These are phyloP conservation scores for Nidula niveotomentosa DNA, from an alignment of 1,284 basidiomycete species.

Conservation along the genomic window DNA sequence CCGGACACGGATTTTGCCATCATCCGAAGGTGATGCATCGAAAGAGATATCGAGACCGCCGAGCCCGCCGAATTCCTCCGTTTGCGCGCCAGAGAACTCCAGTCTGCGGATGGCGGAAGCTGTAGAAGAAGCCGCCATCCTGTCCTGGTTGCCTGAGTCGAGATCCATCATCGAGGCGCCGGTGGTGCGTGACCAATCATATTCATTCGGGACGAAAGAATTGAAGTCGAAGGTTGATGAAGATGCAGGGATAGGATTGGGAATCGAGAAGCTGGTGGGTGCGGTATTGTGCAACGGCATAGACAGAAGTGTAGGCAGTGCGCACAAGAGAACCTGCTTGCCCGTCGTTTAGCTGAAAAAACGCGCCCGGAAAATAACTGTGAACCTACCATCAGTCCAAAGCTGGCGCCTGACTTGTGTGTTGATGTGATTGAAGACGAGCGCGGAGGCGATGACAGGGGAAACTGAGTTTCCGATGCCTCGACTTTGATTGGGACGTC, in stretches of 20 bases:
- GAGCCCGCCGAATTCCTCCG: constrained; percentile 46
- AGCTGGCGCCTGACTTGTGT: constrained; percentile 58
- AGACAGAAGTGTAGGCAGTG: constrained; percentile 72
- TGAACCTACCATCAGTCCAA: constrained; percentile 66
- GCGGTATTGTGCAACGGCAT: constrained; percentile 53
- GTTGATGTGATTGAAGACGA: constrained; percentile 37
- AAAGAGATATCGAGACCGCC: constrained; percentile 71
- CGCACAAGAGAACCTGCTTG: constrained; percentile 67
- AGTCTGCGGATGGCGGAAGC: constrained; percentile 41
- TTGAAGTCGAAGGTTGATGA: constrained; percentile 50
- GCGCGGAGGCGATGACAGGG: constrained; percentile 38
- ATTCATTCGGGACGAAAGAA: constrained; percentile 47
- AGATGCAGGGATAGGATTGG: constrained; percentile 42
- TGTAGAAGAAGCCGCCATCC: constrained; percentile 25
- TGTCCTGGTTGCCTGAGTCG: constrained; percentile 41
- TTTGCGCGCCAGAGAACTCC: constrained; percentile 52
- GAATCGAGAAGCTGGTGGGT: constrained; percentile 55
- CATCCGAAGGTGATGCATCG: constrained; percentile 57
- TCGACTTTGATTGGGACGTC: constrained; percentile 53
- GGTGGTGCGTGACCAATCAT: constrained; percentile 51
- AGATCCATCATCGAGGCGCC: constrained; percentile 51
- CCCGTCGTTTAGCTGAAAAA: constrained; percentile 16
- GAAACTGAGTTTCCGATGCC: constrained; percentile 41
- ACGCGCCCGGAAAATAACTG: constrained; percentile 8
- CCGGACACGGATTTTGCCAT: constrained; percentile 71